Conservation (phyloP, 2,329 filamentous ascomycete genomes). For the Sordariomycetes sp. region DNA sequence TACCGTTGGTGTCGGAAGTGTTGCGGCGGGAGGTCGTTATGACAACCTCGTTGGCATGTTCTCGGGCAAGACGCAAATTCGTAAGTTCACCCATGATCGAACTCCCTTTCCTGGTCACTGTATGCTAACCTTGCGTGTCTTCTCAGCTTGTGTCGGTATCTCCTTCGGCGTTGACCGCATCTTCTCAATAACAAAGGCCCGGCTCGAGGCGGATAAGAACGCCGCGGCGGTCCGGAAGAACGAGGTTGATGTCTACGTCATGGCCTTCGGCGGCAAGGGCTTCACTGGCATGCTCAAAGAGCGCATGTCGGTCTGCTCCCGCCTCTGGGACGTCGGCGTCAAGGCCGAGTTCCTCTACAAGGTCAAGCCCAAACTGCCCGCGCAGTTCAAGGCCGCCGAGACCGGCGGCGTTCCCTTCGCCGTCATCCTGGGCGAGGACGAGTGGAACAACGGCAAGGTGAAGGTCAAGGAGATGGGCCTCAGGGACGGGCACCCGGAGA, state of each 20-base stretch:
- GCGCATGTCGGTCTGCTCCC: constrained; percentile 68
- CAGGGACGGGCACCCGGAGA: constrained; percentile 74
- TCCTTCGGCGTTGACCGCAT: constrained; percentile 95
- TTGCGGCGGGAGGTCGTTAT: constrained; percentile 84
- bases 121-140: neutral
- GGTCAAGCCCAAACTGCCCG: constrained; percentile 75
- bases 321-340: constrained; percentile 78
- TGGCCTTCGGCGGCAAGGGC: constrained; percentile 85
- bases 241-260: constrained; percentile 85
- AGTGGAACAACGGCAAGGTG: constrained; percentile 72
- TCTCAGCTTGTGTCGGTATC: constrained; percentile 36
- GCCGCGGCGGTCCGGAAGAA: constrained; percentile 43
- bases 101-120: neutral
- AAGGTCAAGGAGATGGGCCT: constrained; percentile 74
- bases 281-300: constrained; percentile 73
- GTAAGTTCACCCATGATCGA: constrained; percentile 4
- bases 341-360: constrained; percentile 90
- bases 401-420: constrained; percentile 69
- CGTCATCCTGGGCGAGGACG: constrained; percentile 84
- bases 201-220: constrained; percentile 52
- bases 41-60: constrained; percentile 95
- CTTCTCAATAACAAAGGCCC: constrained; percentile 80
- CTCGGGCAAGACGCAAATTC: constrained; percentile 71
- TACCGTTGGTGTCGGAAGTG: constrained; percentile 74
- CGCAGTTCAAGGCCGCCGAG: constrained; percentile 89